Evolutionary conservation across 1,284 basidiomycete genomes (phyloP), one percentile per base, ranked within the genome.

Genomic region (Leccinum solheimii): DNA sequence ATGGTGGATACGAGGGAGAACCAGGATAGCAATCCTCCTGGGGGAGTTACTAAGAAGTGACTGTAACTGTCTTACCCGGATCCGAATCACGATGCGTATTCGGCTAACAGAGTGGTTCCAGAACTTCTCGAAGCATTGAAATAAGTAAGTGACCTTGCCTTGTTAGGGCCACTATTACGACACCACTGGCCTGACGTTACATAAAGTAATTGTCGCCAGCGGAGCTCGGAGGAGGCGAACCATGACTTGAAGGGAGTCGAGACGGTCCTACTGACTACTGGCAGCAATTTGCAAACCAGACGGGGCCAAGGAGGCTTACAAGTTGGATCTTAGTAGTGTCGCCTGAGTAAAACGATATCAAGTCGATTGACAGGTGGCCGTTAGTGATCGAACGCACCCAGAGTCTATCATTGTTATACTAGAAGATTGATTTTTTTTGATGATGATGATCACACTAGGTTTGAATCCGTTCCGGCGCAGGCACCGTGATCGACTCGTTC

Each of bases 1-100:
- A 73, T 72, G 61, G 14, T 32, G 38, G 5, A 21, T 2, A 51
- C 34, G 40, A n/a, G 7, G 45, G 21, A 48, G 7, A 13, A 23
- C 21, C 13, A 26, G 23, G 23, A 49, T 26, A 49, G 48, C 7
- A 45, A 26, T 1, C 16, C 27, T n/a, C 10, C 16, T 45, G 34
- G 34, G 43, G 16, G 16, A n/a, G 50, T 11, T 7, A 23, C 21
- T 23, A 13, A 16, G 13, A 49, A 13, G 45, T 23, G 45, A 49
- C 45, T 2, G 34, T 23, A 10, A 26, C 4, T 16, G 23, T 49
- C 3, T 49, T 49, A 49, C 48, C 48, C 14, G 13, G 4, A 49
- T 26, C 48, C 45, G 45, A 23, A 49, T 26, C 23, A 49, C 5
- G 48, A 49, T 26, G 48, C 21, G 1, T 5, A 49, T 49, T 26